Percentiles rank a stretch among this genome's conserved stretches.
phyloP scores from a whole-genome alignment of 805 yeast species.

The Saccharomyces eubayanus region DNA sequence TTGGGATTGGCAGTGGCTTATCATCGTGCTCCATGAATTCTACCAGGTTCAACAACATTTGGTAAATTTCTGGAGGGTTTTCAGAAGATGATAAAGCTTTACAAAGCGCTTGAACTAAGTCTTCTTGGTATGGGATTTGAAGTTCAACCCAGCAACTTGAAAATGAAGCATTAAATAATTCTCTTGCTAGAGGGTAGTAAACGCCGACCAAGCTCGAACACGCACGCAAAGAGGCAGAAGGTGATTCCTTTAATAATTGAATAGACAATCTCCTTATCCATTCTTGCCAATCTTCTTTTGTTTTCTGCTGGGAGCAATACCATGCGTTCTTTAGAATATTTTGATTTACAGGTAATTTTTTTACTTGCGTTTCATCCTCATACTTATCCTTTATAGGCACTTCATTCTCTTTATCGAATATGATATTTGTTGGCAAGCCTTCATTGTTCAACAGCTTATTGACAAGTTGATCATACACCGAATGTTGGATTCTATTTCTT shows the following conservation, averaged over 20 bases:
- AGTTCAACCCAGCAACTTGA: conserved; percentile 93
- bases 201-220: conserved; percentile 85
- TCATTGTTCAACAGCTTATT: conserved; percentile 73
- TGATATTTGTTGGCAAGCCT: conserved; percentile 70
- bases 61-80: conserved; percentile 93
- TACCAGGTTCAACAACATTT: conserved; percentile 77
- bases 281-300: conserved; percentile 96
- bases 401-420: conserved; percentile 56
- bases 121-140: conserved; percentile 82
- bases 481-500: conserved; percentile 56
- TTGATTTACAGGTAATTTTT: conserved; percentile 66
- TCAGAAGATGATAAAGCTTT: conserved; percentile 82
- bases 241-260: conserved; percentile 81
- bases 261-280: conserved; percentile 87
- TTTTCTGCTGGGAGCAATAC: conserved; percentile 84
- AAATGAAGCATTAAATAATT: conserved; percentile 87
- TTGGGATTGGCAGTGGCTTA: conserved; percentile 83
- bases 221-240: conserved; percentile 89
- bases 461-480: conserved; percentile 73
- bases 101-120: conserved; percentile 75
- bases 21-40: conserved; percentile 98
- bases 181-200: conserved; percentile 80
- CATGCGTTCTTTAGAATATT: conserved; percentile 67
- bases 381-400: conserved; percentile 31
- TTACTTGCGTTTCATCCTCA: conserved; percentile 56